Evolutionary conservation across 208 protist species (phyloP).

Genomic region (Acanthamoeba castellanii): DNA sequence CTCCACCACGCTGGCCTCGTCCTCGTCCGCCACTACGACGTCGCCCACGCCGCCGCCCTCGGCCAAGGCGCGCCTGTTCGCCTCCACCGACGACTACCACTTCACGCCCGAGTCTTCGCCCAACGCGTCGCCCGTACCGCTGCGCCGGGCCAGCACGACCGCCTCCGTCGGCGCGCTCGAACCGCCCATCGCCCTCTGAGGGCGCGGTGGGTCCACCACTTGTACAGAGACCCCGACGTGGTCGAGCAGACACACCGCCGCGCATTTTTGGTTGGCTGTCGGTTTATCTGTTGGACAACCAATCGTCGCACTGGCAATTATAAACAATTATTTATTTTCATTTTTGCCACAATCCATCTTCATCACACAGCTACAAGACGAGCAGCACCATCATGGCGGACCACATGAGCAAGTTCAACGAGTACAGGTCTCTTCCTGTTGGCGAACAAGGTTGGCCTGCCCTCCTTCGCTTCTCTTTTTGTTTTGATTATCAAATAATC

Average conservation of each 20-base stretch:
- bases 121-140: neutral
- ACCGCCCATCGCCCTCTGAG: no score
- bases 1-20: neutral
- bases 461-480: neutral
- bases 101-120: neutral
- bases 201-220: no score
- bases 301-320: no score
- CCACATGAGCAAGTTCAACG: conserved; percentile 34
- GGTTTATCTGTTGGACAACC: no score
- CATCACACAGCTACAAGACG: neutral
- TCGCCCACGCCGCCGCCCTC: neutral
- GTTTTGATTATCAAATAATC: no score
- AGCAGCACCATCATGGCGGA: neutral
- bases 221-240: no score
- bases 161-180: no score
- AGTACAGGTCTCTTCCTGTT: neutral
- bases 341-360: no score
- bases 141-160: neutral
- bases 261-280: no score
- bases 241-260: no score
- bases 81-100: neutral
- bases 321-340: no score
- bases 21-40: neutral
- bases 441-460: neutral
- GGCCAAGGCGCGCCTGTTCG: neutral